phyloP scores from a whole-genome alignment of 176 grass and related monocot genomes.

The Musa troglodytarum region DNA sequence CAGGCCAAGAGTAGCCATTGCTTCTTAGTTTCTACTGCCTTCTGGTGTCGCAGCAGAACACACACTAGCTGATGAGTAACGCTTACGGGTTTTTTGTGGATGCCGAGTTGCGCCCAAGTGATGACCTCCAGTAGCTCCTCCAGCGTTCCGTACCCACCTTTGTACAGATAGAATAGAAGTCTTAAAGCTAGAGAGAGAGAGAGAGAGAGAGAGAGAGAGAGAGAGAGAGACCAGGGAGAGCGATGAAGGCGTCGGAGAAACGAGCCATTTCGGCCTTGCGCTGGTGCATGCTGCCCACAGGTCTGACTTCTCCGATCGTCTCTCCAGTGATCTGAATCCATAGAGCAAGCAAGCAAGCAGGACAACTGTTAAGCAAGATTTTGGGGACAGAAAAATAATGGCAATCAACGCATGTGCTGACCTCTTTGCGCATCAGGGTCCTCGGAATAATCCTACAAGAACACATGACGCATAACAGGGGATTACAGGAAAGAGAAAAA shows the following conservation, averaged over 20 bases:
- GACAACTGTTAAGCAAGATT: too few species aligned
- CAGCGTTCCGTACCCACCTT: slow-evolving; percentile 81
- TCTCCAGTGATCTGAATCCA: slow-evolving; percentile 54
- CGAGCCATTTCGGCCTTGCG: slow-evolving; percentile 91
- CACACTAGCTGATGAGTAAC: not conserved
- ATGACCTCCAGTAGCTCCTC: slow-evolving; percentile 90
- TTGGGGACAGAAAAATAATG: too few species aligned
- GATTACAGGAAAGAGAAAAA: not conserved
- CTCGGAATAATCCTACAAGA: slow-evolving; percentile 50
- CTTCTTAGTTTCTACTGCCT: not conserved
- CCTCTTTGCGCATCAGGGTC: slow-evolving; percentile 81
- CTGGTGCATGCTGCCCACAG: slow-evolving; percentile 56
- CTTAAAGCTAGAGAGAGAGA: too few species aligned
- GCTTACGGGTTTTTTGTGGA: slow-evolving; percentile 74
- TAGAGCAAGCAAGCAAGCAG: not conserved
- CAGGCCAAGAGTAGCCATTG: not conserved
- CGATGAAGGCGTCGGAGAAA: slow-evolving; percentile 78
- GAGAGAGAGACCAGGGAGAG: slow-evolving; percentile 38
- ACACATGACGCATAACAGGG: not conserved
- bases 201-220: not conserved
- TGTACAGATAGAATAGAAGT: not conserved
- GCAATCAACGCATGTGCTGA: not conserved
- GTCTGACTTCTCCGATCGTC: slow-evolving; percentile 69
- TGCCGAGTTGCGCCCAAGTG: slow-evolving; percentile 83
- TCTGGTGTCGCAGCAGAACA: not conserved